Conservation (phyloP, 768 basidiomycete species). For the Tricholoma bakamatsutake region DNA sequence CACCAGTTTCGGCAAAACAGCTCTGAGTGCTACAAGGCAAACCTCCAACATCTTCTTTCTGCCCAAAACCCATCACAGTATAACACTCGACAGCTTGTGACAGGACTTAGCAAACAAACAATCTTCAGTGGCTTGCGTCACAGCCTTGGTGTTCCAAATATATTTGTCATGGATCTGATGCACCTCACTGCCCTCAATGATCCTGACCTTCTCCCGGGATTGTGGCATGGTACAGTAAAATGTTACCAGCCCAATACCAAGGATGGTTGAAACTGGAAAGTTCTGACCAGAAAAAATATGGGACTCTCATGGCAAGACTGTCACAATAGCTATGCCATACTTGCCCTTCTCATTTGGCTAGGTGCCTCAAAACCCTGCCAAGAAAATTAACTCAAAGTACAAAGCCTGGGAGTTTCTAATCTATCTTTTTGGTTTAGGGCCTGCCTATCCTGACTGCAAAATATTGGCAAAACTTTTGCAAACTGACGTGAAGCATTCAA, state of each 20-base stretch:
- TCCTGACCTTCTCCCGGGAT: background rate
- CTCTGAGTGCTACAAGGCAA: background rate
- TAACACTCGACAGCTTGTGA: background rate
- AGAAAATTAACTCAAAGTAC: no score
- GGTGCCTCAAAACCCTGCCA: no score
- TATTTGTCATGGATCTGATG: no score
- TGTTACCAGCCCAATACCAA: constrained; percentile 14
- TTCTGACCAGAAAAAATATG: constrained; percentile 24
- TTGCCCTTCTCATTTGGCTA: constrained; percentile 25
- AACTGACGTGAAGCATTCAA: constrained; percentile 17
- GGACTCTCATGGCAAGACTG: constrained; percentile 26
- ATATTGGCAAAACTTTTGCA: constrained; percentile 23
- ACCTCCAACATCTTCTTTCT: background rate
- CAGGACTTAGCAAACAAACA: background rate
- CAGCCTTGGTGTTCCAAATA: no score
- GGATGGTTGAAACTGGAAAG: constrained; percentile 25
- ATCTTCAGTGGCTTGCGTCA: constrained; percentile 6
- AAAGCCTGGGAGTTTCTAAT: no score
- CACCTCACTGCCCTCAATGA: no score
- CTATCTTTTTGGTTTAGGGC: constrained; percentile 13
- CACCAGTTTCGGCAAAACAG: background rate
- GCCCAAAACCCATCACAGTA: constrained; percentile 2
- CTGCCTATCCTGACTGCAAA: constrained; percentile 21
- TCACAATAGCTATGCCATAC: constrained; percentile 8
- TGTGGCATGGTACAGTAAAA: constrained; percentile 26